Conservation (phyloP, 805 yeast genomes). For the Saccharomycopsis guyanensis region DNA sequence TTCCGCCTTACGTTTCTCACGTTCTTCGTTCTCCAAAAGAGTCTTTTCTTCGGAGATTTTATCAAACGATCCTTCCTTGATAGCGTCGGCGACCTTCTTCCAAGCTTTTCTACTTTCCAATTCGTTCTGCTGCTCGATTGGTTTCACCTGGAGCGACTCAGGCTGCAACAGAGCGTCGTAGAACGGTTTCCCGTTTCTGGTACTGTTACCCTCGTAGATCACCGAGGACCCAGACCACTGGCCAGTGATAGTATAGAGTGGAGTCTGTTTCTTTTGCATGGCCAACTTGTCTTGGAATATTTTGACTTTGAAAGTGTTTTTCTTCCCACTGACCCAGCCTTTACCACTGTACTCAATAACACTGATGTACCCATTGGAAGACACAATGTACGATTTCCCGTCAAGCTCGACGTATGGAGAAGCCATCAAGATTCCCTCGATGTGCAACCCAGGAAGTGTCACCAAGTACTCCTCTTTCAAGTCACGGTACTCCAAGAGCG, state of each 20-base stretch:
- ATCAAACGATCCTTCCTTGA: constrained; percentile 66
- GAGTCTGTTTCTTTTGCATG: constrained; percentile 49
- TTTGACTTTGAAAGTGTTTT: constrained; percentile 85
- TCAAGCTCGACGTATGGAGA: constrained; percentile 94
- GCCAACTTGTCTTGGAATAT: constrained; percentile 47
- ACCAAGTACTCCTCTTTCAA: constrained; percentile 63
- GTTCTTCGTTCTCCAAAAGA: constrained; percentile 73
- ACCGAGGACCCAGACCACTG: constrained; percentile 85
- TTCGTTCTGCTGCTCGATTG: constrained; percentile 69
- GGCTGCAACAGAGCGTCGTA: constrained; percentile 53
- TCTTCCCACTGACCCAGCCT: constrained; percentile 94
- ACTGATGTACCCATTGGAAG: constrained; percentile 69
- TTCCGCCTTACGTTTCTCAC: constrained; percentile 74
- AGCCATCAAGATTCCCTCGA: constrained; percentile 86
- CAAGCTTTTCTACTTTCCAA: constrained; percentile 88
- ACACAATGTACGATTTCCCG: constrained; percentile 77
- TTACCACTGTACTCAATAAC: constrained; percentile 79
- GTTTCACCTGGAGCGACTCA: constrained; percentile 64
- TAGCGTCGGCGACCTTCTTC: constrained; percentile 83
- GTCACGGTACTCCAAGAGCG: constrained; percentile 57
- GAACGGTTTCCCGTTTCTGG: constrained; percentile 44
- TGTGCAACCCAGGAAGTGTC: constrained; percentile 91
- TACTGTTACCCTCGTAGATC: constrained; percentile 46
- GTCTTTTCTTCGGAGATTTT: constrained; percentile 69
- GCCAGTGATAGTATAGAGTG: constrained; percentile 74